Conservation (phyloP, 2,329 filamentous ascomycete genomes). For the Aureobasidium vineae region DNA sequence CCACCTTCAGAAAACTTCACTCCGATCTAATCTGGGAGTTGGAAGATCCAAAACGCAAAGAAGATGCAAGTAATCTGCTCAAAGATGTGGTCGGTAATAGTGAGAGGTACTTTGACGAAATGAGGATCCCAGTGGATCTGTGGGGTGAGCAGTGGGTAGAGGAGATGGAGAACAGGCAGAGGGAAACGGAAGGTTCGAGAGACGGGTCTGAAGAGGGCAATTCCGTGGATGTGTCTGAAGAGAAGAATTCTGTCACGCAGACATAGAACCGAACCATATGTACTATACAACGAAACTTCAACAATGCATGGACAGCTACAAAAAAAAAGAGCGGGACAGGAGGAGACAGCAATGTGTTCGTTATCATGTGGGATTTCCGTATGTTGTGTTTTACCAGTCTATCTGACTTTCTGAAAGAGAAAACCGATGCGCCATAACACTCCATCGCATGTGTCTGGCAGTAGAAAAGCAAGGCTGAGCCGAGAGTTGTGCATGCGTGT, state of each 20-base stretch:
- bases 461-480: conserved; percentile 22
- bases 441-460: conserved; percentile 24
- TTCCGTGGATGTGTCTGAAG: background rate
- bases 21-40: conserved; percentile 22
- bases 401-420: conserved; percentile 20
- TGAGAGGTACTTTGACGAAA: conserved; percentile 33
- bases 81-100: conserved; percentile 33
- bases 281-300: background rate
- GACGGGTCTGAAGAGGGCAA: background rate
- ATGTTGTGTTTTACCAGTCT: conserved; percentile 25
- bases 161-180: background rate
- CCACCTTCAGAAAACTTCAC: conserved; percentile 34
- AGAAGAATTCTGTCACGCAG: background rate
- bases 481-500: conserved; percentile 18
- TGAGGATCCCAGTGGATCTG: conserved; percentile 31
- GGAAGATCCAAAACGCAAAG: background rate
- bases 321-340: background rate
- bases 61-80: conserved; percentile 29
- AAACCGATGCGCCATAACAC: conserved; percentile 23
- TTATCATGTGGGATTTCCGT: conserved; percentile 23
- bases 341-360: background rate
- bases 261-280: background rate
- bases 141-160: conserved; percentile 12
- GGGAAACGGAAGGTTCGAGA: background rate
- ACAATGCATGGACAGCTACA: background rate